Evolutionary conservation across 2,329 filamentous ascomycete species (phyloP), one percentile per base, ranked within the genome.

Genomic region (Volutella citrinella): DNA sequence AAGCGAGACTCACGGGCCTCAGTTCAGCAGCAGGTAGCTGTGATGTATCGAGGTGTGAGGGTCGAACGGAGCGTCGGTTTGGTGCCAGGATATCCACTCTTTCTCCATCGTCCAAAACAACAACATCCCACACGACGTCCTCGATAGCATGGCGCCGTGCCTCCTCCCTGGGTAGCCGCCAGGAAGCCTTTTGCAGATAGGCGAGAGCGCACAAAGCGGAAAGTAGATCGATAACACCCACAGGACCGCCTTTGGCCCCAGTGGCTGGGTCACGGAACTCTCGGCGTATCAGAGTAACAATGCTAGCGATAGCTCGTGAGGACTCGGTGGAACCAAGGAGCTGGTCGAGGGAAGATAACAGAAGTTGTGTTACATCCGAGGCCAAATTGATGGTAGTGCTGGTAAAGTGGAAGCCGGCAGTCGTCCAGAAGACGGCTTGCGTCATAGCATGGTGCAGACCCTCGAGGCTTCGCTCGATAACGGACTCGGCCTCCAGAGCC

Each of bases 241-340:
- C 76, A 27, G 64, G 70, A 51, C 83, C 80, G 8, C 76, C 76
- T 27, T 70, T 65, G 4, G 66, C 62, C 6, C 78, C 78, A 0
- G 78, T 81, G 8, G 74, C 70, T 1, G 79, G 77, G 38, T 81
- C 80, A 32, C 74, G 71, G 38, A 84, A 81, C 54, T 84, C 80
- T 37, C 78, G 70, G 19, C 77, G 70, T 28, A 84, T 72, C 19
- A 84, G 61, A 2, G 75, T 75, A 44, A 84, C 71, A 49, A 84
- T 83, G 52, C 78, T 80, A 4, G 79, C 77, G 38, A 84, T 80
- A 10, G 80, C 80, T 24, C 79, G 65, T 3, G 80, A 83, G 3
- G 79, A 82, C 53, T 84, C 80, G n/a, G 80, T 84, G 4, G 77
- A 80, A 11, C 80, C 80, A 18, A 84, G 74, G 23, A 83, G 72